These are phyloP conservation scores for Colletotrichum godetiae DNA, from an alignment of 2,329 filamentous ascomycete species.

Conservation along the genomic window DNA sequence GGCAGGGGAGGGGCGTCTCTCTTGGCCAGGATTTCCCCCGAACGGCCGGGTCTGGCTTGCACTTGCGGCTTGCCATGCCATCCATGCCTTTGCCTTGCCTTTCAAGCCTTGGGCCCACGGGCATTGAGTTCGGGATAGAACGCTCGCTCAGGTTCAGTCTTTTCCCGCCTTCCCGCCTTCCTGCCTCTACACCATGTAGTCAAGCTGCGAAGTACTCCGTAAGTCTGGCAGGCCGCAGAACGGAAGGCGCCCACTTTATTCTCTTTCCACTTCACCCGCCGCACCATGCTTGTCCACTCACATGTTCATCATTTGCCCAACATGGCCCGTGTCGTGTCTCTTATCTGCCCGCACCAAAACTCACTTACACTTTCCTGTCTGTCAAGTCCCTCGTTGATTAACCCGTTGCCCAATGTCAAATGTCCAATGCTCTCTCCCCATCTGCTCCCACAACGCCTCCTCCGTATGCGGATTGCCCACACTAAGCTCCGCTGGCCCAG, in stretches of 20 bases:
- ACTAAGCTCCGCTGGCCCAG: constrained; percentile 29
- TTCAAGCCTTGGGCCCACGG: neutral
- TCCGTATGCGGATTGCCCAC: constrained; percentile 35
- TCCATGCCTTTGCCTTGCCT: too few relatives aligned
- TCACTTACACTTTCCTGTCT: constrained; percentile 30
- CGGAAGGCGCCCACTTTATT: neutral
- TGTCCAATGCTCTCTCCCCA: constrained; percentile 2
- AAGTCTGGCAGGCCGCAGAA: neutral
- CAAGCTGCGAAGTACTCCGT: neutral
- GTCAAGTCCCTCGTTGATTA: constrained; percentile 34
- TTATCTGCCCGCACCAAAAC: constrained; percentile 22
- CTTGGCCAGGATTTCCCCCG: constrained; percentile 19
- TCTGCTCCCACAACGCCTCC: constrained; percentile 23
- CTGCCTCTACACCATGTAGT: neutral
- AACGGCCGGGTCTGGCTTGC: constrained; percentile 18
- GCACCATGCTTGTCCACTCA: constrained; percentile 29
- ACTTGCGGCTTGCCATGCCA: neutral
- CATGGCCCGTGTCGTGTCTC: constrained; percentile 26
- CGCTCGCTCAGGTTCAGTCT: neutral
- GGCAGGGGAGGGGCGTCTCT: constrained; percentile 3
- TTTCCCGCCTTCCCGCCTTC: neutral
- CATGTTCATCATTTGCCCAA: constrained; percentile 31
- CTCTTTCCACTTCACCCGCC: constrained; percentile 12
- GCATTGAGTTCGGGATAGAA: neutral
- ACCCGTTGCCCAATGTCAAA: constrained; percentile 2